Conservation (phyloP, 2,329 filamentous ascomycete species). For the Neonectria ditissima region DNA sequence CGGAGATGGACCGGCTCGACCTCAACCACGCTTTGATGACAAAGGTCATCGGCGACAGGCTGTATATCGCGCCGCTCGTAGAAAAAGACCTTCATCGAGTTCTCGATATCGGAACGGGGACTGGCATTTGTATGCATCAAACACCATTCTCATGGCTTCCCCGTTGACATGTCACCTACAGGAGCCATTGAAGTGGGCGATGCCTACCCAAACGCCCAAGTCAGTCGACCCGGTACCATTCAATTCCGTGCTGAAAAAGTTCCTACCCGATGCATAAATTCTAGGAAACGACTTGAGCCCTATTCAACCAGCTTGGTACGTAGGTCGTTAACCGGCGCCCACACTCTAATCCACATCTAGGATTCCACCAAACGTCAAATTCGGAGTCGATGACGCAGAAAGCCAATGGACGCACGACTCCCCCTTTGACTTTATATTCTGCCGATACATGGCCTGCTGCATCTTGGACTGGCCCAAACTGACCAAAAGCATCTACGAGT, state of each 20-base stretch:
- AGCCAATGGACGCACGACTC: slow-evolving; percentile 39
- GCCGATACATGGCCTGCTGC: slow-evolving; percentile 48
- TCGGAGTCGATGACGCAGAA: slow-evolving; percentile 54
- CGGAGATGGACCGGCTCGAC: slow-evolving; percentile 52
- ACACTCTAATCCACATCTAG: slow-evolving; percentile 4
- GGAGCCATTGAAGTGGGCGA: slow-evolving; percentile 56
- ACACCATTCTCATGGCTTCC: no score
- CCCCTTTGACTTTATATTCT: slow-evolving; percentile 53
- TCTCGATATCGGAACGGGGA: slow-evolving; percentile 58
- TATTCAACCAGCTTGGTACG: slow-evolving; percentile 46
- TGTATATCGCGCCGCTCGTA: slow-evolving; percentile 43
- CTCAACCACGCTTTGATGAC: slow-evolving; percentile 49
- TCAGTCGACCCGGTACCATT: slow-evolving; percentile 33
- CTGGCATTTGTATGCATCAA: slow-evolving; percentile 51
- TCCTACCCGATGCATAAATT: slow-evolving; percentile 31
- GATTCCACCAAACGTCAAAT: slow-evolving; percentile 51
- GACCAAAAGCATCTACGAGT: slow-evolving; percentile 40
- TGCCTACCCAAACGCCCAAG: slow-evolving; percentile 38
- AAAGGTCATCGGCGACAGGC: slow-evolving; percentile 36
- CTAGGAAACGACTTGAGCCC: slow-evolving; percentile 48
- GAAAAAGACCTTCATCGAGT: slow-evolving; percentile 47
- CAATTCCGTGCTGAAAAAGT: background rate
- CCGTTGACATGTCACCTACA: slow-evolving; percentile 5
- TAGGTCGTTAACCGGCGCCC: background rate
- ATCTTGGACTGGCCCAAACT: slow-evolving; percentile 49